Conservation (phyloP, 495 filamentous ascomycete species). For the Penicillium paradoxum region DNA sequence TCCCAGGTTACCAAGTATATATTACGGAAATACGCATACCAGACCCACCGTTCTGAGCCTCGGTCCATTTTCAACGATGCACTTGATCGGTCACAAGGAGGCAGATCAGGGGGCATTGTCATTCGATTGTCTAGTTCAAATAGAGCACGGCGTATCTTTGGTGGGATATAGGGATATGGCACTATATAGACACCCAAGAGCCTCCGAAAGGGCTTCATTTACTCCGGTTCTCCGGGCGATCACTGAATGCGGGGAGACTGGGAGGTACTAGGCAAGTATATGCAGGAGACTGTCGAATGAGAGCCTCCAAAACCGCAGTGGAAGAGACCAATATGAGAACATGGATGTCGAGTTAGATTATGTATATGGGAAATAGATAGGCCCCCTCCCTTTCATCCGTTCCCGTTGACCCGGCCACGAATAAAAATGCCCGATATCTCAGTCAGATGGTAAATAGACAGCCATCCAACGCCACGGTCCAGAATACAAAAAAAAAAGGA, state of each 20-base stretch:
- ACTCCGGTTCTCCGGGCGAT: slow-evolving; percentile 4
- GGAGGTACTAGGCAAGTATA: not conserved
- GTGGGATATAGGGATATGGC: too few species aligned
- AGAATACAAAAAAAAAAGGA: slow-evolving; percentile 12
- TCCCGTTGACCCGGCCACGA: slow-evolving; percentile 22
- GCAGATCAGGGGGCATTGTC: not conserved
- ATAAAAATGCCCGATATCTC: not conserved
- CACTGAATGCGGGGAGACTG: slow-evolving; percentile 20
- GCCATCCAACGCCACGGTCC: slow-evolving; percentile 15
- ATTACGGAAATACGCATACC: slow-evolving; percentile 12
- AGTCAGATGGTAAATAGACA: slow-evolving; percentile 1
- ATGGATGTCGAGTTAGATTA: not conserved
- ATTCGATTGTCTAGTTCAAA: too few species aligned
- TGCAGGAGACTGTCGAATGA: not conserved
- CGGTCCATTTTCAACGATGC: slow-evolving; percentile 14
- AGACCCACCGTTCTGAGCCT: slow-evolving; percentile 11
- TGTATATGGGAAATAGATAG: slow-evolving; percentile 6
- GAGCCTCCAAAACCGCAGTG: not conserved
- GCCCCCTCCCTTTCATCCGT: slow-evolving; percentile 22
- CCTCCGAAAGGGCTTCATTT: not conserved
- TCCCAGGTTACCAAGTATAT: too few species aligned
- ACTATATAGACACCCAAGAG: not conserved
- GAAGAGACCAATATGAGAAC: not conserved
- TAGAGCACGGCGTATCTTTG: too few species aligned
- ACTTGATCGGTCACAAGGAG: not conserved